Evolutionary conservation across 2,329 filamentous ascomycete species (phyloP).

Genomic region (Zasmidium cellare): DNA sequence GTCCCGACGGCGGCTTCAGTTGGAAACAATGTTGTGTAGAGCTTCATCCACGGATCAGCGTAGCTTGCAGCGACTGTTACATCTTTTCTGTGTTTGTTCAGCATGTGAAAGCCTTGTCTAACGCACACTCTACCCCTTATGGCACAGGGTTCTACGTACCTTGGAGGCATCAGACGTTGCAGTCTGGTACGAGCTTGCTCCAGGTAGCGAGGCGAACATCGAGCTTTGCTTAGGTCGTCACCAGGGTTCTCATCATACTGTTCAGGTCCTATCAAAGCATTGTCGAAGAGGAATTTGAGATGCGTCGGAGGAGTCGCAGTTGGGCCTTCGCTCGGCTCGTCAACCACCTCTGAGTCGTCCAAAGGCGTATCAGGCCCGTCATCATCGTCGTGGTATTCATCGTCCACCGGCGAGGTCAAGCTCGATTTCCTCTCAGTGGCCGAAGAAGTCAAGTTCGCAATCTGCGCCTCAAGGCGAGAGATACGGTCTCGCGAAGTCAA

Average conservation of each 20-base stretch:
- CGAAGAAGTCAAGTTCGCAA: slow-evolving; percentile 5
- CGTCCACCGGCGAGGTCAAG: background rate
- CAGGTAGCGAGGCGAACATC: slow-evolving; percentile 17
- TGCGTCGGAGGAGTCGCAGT: slow-evolving; percentile 29
- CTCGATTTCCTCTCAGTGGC: slow-evolving; percentile 3
- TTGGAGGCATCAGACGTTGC: slow-evolving; percentile 27
- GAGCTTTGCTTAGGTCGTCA: slow-evolving; percentile 1
- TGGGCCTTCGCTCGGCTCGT: slow-evolving; percentile 11
- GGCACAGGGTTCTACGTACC: slow-evolving; percentile 3
- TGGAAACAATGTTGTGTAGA: slow-evolving; percentile 29
- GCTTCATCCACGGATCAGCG: slow-evolving; percentile 29
- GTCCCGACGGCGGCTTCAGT: slow-evolving; percentile 20
- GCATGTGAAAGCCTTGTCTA: too few relatives aligned
- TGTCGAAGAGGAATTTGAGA: slow-evolving; percentile 34
- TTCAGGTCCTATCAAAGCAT: slow-evolving; percentile 28
- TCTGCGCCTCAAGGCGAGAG: slow-evolving; percentile 8
- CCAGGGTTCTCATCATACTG: slow-evolving; percentile 8
- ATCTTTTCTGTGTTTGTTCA: background rate
- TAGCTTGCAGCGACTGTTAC: slow-evolving; percentile 15
- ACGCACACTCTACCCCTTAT: too few relatives aligned
- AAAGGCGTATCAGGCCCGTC: slow-evolving; percentile 1
- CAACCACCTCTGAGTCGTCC: background rate
- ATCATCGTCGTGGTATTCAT: background rate
- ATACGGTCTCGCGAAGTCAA: slow-evolving; percentile 26
- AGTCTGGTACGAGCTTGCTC: slow-evolving; percentile 22